Evolutionary conservation across 495 filamentous ascomycete species (phyloP).

Genomic region (Xylaria castorea): DNA sequence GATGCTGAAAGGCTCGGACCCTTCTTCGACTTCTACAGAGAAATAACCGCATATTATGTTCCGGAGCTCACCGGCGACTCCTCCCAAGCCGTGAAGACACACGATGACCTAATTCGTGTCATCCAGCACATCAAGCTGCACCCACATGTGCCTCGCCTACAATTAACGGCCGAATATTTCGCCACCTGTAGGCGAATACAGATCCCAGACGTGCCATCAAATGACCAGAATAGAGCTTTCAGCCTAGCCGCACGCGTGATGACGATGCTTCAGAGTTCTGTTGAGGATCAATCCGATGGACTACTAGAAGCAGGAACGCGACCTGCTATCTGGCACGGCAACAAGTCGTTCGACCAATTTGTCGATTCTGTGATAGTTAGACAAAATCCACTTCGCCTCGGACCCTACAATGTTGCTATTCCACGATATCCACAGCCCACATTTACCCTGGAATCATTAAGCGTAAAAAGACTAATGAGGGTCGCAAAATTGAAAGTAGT

Average conservation of each 20-base stretch:
- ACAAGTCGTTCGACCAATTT: slow-evolving; percentile 4
- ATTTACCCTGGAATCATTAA: background rate
- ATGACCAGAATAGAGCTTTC: slow-evolving; percentile 1
- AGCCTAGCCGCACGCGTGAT: background rate
- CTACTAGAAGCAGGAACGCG: background rate
- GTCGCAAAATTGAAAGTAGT: background rate
- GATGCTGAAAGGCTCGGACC: background rate
- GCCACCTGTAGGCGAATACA: background rate
- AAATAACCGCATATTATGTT: background rate
- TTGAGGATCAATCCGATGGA: background rate
- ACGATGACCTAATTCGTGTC: slow-evolving; percentile 1
- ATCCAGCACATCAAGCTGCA: background rate
- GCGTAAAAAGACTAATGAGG: background rate
- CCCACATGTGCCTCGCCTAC: background rate
- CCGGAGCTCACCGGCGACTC: background rate
- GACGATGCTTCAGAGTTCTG: slow-evolving; percentile 2
- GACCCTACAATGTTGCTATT: background rate
- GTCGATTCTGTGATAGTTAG: slow-evolving; percentile 2
- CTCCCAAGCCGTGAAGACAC: background rate
- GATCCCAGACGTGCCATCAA: background rate
- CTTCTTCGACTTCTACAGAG: background rate
- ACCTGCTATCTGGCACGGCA: background rate
- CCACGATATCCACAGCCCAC: background rate
- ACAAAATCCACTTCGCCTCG: background rate
- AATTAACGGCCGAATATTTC: background rate